phyloP scores from a whole-genome alignment of 306 rosid genomes.

The Comarum palustre region DNA sequence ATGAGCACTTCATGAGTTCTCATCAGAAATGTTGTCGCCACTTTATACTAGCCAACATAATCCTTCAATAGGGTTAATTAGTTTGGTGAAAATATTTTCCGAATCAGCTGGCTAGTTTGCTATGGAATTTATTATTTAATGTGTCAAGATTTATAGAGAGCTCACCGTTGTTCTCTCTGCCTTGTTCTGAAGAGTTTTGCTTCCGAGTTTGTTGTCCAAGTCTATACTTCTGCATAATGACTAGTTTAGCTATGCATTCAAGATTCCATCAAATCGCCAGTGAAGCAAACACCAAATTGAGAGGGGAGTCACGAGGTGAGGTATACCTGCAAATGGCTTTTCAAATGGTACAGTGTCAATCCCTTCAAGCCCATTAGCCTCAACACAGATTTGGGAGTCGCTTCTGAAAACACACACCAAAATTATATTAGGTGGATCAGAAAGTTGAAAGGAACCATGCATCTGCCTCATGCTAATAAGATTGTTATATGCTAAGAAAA shows the following conservation, averaged over 20 bases:
- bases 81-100: neutral
- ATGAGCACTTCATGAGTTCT: neutral
- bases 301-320: neutral
- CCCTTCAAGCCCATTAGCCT: conserved; percentile 94
- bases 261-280: neutral
- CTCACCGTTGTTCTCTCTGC: conserved; percentile 56
- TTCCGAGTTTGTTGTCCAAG: conserved; percentile 65
- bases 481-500: no score
- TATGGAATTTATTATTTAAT: neutral
- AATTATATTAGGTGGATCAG: neutral
- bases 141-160: neutral
- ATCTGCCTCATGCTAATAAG: no score
- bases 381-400: conserved; percentile 88
- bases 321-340: conserved; percentile 96
- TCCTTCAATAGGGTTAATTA: neutral
- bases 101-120: neutral
- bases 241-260: neutral
- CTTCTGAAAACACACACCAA: conserved; percentile 49
- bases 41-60: neutral
- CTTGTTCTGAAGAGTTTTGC: conserved; percentile 47
- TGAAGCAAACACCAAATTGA: neutral
- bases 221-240: conserved; percentile 73
- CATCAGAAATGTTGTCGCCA: neutral
- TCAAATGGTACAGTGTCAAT: conserved; percentile 88
- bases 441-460: neutral